Evolutionary conservation across 352 stramenopile species (phyloP).

Genomic region (Globisporangium emineosum): DNA sequence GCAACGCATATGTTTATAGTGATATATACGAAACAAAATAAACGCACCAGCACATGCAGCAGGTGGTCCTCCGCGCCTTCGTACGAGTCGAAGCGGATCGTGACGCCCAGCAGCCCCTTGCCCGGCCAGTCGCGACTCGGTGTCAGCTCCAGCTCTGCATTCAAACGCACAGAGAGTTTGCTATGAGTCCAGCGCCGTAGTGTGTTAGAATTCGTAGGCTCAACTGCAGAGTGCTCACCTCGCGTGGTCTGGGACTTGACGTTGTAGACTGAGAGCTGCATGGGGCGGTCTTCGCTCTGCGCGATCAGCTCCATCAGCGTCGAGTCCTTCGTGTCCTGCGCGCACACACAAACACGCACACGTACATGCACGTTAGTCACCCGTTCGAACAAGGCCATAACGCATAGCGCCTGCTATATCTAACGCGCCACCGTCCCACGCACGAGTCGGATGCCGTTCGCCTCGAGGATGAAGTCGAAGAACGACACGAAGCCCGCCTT

Average conservation of each 20-base stretch:
- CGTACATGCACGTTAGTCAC: background rate
- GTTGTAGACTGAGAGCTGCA: slow-evolving; percentile 78
- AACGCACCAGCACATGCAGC: slow-evolving; percentile 89
- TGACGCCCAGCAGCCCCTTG: slow-evolving; percentile 95
- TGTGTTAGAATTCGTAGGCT: too few species aligned
- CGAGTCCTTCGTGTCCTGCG: slow-evolving; percentile 77
- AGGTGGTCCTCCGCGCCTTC: slow-evolving; percentile 94
- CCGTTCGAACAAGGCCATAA: too few species aligned
- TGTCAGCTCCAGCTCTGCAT: slow-evolving; percentile 74
- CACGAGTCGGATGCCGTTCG: slow-evolving; percentile 87
- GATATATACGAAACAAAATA: too few species aligned
- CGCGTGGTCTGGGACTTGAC: slow-evolving; percentile 73
- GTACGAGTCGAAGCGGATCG: slow-evolving; percentile 97
- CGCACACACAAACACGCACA: background rate
- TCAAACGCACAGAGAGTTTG: background rate
- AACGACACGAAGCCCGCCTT: slow-evolving; percentile 94
- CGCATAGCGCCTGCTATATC: background rate
- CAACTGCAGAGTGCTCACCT: slow-evolving; percentile 21
- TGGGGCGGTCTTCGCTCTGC: slow-evolving; percentile 70
- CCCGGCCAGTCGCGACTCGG: slow-evolving; percentile 92
- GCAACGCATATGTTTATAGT: too few species aligned
- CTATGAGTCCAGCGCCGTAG: background rate
- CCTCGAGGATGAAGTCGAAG: slow-evolving; percentile 97
- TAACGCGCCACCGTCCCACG: slow-evolving; percentile 6
- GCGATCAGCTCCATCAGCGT: slow-evolving; percentile 93